Evolutionary conservation across 1,139 yeast genomes (phyloP).

Genomic region (Blastobotrys petasosporus): DNA sequence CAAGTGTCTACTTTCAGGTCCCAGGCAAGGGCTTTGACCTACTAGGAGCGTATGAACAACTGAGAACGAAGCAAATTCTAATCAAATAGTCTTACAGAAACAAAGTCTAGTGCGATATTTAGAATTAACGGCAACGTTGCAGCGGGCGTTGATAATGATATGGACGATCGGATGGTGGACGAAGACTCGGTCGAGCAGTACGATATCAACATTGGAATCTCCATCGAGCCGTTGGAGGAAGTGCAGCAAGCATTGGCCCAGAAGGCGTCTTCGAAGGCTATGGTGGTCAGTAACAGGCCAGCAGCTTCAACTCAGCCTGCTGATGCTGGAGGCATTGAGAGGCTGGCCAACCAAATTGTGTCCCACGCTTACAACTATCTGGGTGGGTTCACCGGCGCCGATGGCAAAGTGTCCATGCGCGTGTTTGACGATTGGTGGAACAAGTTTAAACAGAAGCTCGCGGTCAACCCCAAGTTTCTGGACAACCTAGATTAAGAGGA

Average conservation of each 20-base stretch:
- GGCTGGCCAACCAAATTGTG: constrained; percentile 78
- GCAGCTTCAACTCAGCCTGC: constrained; percentile 12
- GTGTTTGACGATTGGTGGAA: constrained; percentile 96
- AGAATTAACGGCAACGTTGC: constrained; percentile 51
- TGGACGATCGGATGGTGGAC: constrained; percentile 34
- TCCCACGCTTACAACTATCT: constrained; percentile 86
- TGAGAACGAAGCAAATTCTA: background rate
- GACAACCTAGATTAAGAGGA: constrained; percentile 37
- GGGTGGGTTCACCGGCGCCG: constrained; percentile 71
- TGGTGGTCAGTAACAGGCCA: constrained; percentile 12
- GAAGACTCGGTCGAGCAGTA: constrained; percentile 25
- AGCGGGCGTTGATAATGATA: constrained; percentile 26
- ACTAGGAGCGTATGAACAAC: constrained; percentile 48
- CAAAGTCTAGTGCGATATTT: constrained; percentile 88
- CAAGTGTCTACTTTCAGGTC: constrained; percentile 81
- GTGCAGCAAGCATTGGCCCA: constrained; percentile 17
- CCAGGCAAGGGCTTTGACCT: constrained; percentile 72
- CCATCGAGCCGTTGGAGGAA: constrained; percentile 61
- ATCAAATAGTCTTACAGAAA: constrained; percentile 46
- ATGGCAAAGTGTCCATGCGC: constrained; percentile 80
- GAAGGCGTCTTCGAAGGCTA: constrained; percentile 14
- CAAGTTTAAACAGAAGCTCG: constrained; percentile 68
- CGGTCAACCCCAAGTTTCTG: constrained; percentile 76
- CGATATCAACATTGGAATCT: constrained; percentile 69
- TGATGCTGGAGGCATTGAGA: constrained; percentile 35